Conservation (phyloP, 1,139 yeast species). For the Suhomyces bokatorum region DNA sequence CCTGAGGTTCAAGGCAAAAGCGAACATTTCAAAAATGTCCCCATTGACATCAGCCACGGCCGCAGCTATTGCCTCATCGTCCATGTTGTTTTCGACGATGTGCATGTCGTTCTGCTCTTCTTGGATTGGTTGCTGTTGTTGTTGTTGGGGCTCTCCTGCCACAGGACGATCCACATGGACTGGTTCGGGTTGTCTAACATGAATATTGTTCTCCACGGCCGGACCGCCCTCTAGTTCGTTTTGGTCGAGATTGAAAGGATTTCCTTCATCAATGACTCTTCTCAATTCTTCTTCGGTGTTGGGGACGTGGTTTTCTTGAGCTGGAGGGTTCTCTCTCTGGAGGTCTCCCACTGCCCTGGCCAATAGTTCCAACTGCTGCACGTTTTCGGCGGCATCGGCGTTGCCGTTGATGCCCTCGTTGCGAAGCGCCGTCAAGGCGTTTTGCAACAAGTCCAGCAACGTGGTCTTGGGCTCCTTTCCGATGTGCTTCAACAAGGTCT, state of each 20-base stretch:
- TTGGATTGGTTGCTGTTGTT: not conserved
- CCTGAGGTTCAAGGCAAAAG: slow-evolving; percentile 34
- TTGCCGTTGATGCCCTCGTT: slow-evolving; percentile 24
- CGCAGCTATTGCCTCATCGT: slow-evolving; percentile 9
- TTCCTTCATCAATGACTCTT: slow-evolving; percentile 18
- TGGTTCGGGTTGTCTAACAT: not conserved
- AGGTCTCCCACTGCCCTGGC: slow-evolving; percentile 36
- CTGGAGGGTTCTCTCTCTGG: slow-evolving; percentile 19
- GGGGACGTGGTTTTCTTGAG: slow-evolving; percentile 2
- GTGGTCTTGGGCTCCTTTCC: slow-evolving; percentile 56
- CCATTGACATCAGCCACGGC: slow-evolving; percentile 18
- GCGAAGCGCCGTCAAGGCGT: slow-evolving; percentile 26
- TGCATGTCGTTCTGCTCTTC: not conserved
- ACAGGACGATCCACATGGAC: too few species aligned
- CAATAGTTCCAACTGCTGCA: slow-evolving; percentile 30
- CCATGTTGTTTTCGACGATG: not conserved
- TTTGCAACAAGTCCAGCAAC: slow-evolving; percentile 22
- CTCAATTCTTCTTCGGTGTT: slow-evolving; percentile 22
- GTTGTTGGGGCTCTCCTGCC: not conserved
- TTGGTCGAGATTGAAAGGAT: slow-evolving; percentile 1
- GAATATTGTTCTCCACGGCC: not conserved
- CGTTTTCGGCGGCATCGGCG: slow-evolving; percentile 23
- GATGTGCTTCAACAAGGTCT: slow-evolving; percentile 53
- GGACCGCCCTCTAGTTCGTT: not conserved
- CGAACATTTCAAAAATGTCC: slow-evolving; percentile 36